Evolutionary conservation across 2,329 filamentous ascomycete species (phyloP).

Genomic region (Zasmidium cellare): DNA sequence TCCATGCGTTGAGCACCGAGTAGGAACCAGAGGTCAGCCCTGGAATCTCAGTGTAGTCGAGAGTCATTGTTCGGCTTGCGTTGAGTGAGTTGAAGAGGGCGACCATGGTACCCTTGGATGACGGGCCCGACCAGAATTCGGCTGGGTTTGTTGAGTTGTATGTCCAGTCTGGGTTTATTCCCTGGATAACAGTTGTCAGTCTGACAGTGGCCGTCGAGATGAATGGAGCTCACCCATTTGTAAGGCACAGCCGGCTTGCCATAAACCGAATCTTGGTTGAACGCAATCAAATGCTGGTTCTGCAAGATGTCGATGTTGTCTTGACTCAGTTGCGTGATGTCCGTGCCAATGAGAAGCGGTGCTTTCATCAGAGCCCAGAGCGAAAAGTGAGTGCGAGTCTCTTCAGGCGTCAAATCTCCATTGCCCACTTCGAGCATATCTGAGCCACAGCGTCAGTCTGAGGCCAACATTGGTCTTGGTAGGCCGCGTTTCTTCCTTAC

Average conservation of each 20-base stretch:
- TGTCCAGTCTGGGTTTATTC: not conserved
- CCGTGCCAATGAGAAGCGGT: constrained; percentile 50
- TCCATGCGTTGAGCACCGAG: not conserved
- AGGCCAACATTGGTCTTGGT: not conserved
- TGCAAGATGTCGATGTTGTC: constrained; percentile 40
- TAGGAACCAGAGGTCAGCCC: not conserved
- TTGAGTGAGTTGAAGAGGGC: not conserved
- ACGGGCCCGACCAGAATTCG: not conserved
- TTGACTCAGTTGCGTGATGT: constrained; percentile 41
- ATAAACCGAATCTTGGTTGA: constrained; percentile 45
- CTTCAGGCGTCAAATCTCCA: constrained; percentile 39
- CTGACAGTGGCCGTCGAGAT: not conserved
- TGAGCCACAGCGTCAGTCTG: not conserved
- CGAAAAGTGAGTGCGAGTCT: constrained; percentile 47
- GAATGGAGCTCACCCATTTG: not conserved
- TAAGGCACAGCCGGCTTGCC: not conserved
- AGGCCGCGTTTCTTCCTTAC: not conserved
- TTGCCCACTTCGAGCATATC: constrained; percentile 53
- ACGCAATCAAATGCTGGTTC: constrained; percentile 50
- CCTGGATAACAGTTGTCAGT: not conserved
- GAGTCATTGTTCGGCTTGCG: not conserved
- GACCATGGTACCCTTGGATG: not conserved
- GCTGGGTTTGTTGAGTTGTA: not conserved
- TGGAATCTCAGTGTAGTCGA: not conserved
- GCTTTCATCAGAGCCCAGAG: constrained; percentile 53